Evolutionary conservation across 2,329 filamentous ascomycete genomes (phyloP), one percentile per base, ranked within the genome.

Genomic region (Dothiorella sarmentorum): DNA sequence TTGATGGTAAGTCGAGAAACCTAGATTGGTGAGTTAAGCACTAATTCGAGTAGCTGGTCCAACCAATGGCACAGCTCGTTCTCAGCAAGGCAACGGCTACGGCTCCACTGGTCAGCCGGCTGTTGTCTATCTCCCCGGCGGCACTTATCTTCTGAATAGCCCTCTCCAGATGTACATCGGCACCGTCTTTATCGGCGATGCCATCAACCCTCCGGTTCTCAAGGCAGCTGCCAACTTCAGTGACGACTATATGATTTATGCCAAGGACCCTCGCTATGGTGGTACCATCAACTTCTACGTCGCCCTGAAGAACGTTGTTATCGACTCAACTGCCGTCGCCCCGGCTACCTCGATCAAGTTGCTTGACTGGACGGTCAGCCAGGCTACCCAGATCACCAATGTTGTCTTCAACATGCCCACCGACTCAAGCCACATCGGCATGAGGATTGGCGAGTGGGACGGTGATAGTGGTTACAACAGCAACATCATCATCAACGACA

Each of bases 351-450:
- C 61, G 2, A 59, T 68, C 29, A 65, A 63, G 27, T 58, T 56
- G 3, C 55, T 70, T 22, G 64, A 69, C 24, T 69, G 68, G 68
- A 63, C 65, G 13, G 66, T 69, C 6, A 65, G 64, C 2, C 67
- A 69, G 47, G 67, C 66, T 4, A 69, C 66, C 0, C 64, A 64
- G 27, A 53, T 70, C 31, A 60, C 66, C 38, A 68, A 68, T 20
- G 66, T 68, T 9, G 59, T 63, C 27, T 67, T 76, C 58, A 63
- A 63, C 31, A 75, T 76, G 73, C 68, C 73, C 1, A 62, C 38
- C 13, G 13, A 61, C 22, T 63, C 60, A 26, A 70, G 66, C 11
- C 74, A 76, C 47, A 64, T 68, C 4, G 74, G 73, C 1, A 61
- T 76, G 59, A 71, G 69, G 24, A 66, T 74, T 33, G 70, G 72